Percentiles rank a stretch among this genome's conserved stretches.
phyloP scores from a whole-genome alignment of 2,329 filamentous ascomycete genomes.

The Cladosporium halotolerans region DNA sequence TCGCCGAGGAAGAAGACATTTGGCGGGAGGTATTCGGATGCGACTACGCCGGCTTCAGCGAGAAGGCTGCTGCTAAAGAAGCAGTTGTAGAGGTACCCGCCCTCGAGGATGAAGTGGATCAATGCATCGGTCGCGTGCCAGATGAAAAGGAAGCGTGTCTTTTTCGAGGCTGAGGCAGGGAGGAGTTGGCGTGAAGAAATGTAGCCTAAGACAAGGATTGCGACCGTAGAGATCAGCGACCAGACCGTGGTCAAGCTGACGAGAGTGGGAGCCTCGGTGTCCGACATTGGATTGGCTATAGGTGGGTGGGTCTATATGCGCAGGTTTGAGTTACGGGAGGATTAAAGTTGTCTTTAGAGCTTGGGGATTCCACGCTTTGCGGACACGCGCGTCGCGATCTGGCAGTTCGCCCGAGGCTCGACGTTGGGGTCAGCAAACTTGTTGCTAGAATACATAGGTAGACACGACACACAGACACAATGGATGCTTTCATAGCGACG shows the following conservation, averaged over 20 bases:
- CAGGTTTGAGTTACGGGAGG: background rate
- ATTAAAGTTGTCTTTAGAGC: background rate
- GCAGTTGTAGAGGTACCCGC: conserved; percentile 86
- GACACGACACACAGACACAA: background rate
- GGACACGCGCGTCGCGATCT: too few species aligned
- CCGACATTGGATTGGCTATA: background rate
- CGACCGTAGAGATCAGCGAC: conserved; percentile 49
- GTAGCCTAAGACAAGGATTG: conserved; percentile 50
- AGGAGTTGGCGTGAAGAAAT: conserved; percentile 44
- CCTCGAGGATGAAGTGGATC: conserved; percentile 87
- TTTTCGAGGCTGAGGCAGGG: conserved; percentile 47
- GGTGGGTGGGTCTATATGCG: background rate
- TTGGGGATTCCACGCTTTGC: background rate
- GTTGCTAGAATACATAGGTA: too few species aligned
- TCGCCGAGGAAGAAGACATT: conserved; percentile 49
- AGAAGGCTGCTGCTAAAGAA: conserved; percentile 63
- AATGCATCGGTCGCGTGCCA: conserved; percentile 93
- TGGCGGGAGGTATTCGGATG: conserved; percentile 38
- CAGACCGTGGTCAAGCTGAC: conserved; percentile 48
- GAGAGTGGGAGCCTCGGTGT: conserved; percentile 13
- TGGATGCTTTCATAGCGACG: background rate
- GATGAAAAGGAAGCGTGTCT: conserved; percentile 73
- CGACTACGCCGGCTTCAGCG: conserved; percentile 21
- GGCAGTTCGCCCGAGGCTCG: too few species aligned
- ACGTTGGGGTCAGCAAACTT: too few species aligned